Percentiles rank a stretch among this genome's conserved stretches.
phyloP scores from a whole-genome alignment of 345 rosid genomes.

The Erucastrum elatum region DNA sequence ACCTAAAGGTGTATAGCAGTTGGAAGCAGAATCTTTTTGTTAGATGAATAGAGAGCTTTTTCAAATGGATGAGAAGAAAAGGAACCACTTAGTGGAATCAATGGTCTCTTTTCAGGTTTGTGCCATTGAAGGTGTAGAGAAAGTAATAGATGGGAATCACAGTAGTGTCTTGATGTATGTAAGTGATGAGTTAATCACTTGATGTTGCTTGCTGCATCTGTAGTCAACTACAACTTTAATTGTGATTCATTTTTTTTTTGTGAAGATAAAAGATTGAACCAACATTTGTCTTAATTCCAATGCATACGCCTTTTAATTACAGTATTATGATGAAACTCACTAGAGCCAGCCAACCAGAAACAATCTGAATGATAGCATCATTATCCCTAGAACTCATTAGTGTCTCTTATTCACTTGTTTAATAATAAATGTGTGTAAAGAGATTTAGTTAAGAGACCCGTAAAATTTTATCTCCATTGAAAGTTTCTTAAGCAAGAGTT shows the following conservation, averaged over 20 bases:
- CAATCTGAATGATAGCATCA: too few relatives aligned
- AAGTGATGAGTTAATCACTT: not conserved
- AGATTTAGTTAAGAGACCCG: too few relatives aligned
- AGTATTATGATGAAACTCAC: too few relatives aligned
- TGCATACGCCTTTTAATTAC: not conserved
- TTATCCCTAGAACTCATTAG: too few relatives aligned
- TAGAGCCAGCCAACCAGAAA: too few relatives aligned
- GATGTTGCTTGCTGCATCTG: not conserved
- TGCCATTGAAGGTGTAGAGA: slow-evolving; percentile 2
- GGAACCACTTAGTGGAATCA: not conserved
- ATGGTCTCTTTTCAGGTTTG: not conserved
- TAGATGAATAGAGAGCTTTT: slow-evolving; percentile 4
- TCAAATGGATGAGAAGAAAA: not conserved
- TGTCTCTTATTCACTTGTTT: too few relatives aligned
- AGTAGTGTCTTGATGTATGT: not conserved
- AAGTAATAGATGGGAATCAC: slow-evolving; percentile 16
- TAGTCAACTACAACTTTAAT: not conserved
- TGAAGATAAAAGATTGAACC: not conserved
- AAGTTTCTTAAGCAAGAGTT: too few relatives aligned
- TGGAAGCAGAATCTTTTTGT: not conserved
- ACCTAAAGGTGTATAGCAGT: slow-evolving; percentile 1
- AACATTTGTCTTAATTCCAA: not conserved
- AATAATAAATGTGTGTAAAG: too few relatives aligned
- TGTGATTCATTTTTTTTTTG: not conserved
- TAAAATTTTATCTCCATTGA: too few relatives aligned